A percentile compares a stretch with the other conserved stretches of the same genome.
These are phyloP conservation scores for Solanum tarijense DNA, from an alignment of 257 asterid genomes.

Conservation along the genomic window DNA sequence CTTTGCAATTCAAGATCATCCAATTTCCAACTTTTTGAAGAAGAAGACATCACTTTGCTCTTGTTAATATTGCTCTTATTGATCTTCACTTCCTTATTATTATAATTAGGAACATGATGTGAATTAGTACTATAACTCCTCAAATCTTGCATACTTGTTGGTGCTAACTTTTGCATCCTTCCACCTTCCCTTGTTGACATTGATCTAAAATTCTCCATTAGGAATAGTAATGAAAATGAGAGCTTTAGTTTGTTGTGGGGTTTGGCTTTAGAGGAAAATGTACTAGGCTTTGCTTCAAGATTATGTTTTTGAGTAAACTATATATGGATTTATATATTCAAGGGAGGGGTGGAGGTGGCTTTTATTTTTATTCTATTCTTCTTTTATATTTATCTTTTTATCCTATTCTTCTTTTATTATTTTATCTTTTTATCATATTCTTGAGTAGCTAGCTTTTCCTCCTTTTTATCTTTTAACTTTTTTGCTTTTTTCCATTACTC, in stretches of 20 bases:
- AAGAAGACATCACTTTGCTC: constrained; percentile 23
- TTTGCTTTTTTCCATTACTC: background rate
- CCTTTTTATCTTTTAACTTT: background rate
- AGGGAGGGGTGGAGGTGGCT: background rate
- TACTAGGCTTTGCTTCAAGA: background rate
- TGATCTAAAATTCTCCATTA: constrained; percentile 32
- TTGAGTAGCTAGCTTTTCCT: background rate
- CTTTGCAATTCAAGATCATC: constrained; percentile 63
- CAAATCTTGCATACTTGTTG: constrained; percentile 27
- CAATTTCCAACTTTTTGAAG: constrained; percentile 36
- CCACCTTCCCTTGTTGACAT: constrained; percentile 26
- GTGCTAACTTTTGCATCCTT: constrained; percentile 7
- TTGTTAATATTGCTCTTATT: constrained; percentile 26
- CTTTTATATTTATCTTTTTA: background rate
- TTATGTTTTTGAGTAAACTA: background rate
- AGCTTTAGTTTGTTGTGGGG: background rate
- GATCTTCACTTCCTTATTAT: constrained; percentile 22
- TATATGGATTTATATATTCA: background rate
- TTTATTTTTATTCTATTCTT: background rate
- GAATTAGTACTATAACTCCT: constrained; percentile 58
- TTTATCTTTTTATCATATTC: background rate
- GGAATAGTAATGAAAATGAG: background rate
- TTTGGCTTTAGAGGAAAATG: background rate
- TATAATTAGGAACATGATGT: constrained; percentile 7
- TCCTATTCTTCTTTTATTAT: background rate